Percentiles rank a stretch among this genome's conserved stretches.
phyloP scores from a whole-genome alignment of 371 early-diverging fungal genomes.

The Coemansia sp. region DNA sequence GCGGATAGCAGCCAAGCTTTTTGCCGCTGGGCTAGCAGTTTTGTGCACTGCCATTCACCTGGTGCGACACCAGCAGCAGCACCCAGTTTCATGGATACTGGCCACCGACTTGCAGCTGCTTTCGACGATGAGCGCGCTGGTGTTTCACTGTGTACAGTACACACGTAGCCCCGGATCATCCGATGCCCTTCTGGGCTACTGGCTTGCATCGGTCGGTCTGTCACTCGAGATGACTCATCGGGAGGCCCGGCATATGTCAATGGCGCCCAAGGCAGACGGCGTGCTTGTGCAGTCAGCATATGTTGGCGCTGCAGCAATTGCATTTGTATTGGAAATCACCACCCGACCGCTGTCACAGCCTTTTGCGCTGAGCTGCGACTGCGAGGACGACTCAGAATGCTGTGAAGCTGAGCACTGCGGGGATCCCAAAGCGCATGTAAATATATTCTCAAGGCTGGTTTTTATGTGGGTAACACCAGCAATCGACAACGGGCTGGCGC shows the following conservation, averaged over 20 bases:
- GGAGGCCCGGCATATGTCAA: conserved; percentile 2
- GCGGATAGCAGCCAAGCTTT: conserved; percentile 5
- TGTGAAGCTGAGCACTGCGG: background rate
- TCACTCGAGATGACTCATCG: conserved; percentile 4
- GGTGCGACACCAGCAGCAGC: background rate
- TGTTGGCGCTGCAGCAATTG: background rate
- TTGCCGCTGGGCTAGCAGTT: background rate
- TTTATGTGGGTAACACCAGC: conserved; percentile 29
- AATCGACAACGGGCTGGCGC: conserved; percentile 7
- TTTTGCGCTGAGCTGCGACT: background rate
- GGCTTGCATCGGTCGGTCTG: conserved; percentile 14
- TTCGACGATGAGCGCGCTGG: conserved; percentile 6
- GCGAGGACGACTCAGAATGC: background rate
- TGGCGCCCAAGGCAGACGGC: background rate
- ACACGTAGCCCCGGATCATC: conserved; percentile 9
- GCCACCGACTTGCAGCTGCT: conserved; percentile 3
- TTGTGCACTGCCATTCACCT: background rate
- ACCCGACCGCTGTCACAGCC: background rate
- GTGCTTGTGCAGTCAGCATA: background rate
- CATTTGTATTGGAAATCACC: conserved; percentile 5
- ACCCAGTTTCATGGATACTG: background rate
- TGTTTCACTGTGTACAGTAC: conserved; percentile 2
- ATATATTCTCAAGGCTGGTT: conserved; percentile 17
- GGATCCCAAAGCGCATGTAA: background rate
- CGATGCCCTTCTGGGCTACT: conserved; percentile 22